These are phyloP conservation scores for Linum tenue DNA, from an alignment of 345 rosid species.

Conservation along the genomic window DNA sequence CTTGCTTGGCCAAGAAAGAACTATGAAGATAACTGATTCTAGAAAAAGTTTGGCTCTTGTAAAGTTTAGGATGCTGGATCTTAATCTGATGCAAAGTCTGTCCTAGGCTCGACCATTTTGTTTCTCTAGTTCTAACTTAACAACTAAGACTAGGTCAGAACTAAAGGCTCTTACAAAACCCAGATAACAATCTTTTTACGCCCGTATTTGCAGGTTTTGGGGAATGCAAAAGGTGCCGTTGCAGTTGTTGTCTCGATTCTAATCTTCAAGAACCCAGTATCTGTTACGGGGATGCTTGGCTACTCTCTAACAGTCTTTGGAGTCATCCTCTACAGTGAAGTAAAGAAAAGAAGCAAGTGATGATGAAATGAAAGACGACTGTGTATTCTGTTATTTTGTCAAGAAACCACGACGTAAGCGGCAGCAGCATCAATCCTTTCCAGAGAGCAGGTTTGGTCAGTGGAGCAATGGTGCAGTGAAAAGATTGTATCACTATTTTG, in stretches of 20 bases:
- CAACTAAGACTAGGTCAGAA: background rate
- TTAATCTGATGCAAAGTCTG: no score
- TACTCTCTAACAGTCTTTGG: constrained; percentile 45
- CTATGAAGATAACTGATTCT: background rate
- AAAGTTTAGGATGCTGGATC: background rate
- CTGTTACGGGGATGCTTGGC: constrained; percentile 49
- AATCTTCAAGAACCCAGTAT: constrained; percentile 48
- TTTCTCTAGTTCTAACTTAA: background rate
- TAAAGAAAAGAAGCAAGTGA: constrained; percentile 43
- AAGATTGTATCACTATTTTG: constrained; percentile 10
- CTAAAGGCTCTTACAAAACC: background rate
- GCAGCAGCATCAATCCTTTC: constrained; percentile 15
- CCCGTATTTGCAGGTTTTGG: constrained; percentile 34
- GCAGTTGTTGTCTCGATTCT: constrained; percentile 51
- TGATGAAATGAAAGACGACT: background rate
- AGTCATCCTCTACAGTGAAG: constrained; percentile 43
- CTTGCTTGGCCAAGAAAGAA: background rate
- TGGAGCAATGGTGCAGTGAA: constrained; percentile 17
- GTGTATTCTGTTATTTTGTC: background rate
- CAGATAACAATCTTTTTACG: background rate
- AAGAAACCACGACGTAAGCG: background rate
- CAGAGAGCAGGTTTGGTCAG: constrained; percentile 10
- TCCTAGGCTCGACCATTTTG: background rate
- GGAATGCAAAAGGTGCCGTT: constrained; percentile 59
- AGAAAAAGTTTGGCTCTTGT: background rate